Percentiles rank a stretch among this genome's conserved stretches.
These are phyloP conservation scores for Sodiomyces alkalinus DNA, from an alignment of 2,329 filamentous ascomycete genomes.

Conservation along the genomic window DNA sequence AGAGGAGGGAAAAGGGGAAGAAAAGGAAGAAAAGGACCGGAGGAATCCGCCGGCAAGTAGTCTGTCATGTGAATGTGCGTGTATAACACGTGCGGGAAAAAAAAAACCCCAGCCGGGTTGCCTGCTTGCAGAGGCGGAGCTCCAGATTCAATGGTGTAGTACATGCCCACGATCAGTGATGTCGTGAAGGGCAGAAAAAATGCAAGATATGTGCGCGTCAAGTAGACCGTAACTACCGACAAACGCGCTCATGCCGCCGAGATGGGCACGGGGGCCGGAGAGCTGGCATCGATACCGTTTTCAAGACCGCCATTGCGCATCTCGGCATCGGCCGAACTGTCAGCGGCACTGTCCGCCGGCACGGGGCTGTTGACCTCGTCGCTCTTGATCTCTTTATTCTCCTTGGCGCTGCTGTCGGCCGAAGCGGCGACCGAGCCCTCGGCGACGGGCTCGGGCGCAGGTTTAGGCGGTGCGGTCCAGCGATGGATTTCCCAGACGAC, in stretches of 20 bases:
- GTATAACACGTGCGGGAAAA: too few relatives aligned
- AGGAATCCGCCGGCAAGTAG: too few relatives aligned
- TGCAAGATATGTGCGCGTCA: too few relatives aligned
- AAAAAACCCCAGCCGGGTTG: too few relatives aligned
- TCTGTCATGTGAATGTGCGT: too few relatives aligned
- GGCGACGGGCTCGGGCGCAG: slow-evolving; percentile 26
- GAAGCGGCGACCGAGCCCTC: slow-evolving; percentile 31
- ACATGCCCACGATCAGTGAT: too few relatives aligned
- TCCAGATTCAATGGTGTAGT: too few relatives aligned
- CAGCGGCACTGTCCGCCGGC: slow-evolving; percentile 4
- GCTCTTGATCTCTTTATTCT: slow-evolving; percentile 45
- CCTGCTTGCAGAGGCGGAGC: too few relatives aligned
- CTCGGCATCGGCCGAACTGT: slow-evolving; percentile 28
- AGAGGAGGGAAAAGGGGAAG: too few relatives aligned
- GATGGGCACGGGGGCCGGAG: slow-evolving; percentile 33
- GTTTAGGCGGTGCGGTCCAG: slow-evolving; percentile 63
- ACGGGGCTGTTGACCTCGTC: slow-evolving; percentile 27
- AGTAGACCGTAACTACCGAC: too few relatives aligned
- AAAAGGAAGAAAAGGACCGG: too few relatives aligned
- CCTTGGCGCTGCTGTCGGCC: slow-evolving; percentile 42
- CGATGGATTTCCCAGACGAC: slow-evolving; percentile 66
- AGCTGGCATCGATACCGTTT: slow-evolving; percentile 32
- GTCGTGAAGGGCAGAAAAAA: too few relatives aligned
- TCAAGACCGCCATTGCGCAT: slow-evolving; percentile 33
- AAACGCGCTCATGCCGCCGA: slow-evolving; percentile 23